A percentile compares a stretch with the other conserved stretches of the same genome.
phyloP scores from a whole-genome alignment of 2,329 filamentous ascomycete genomes.

The Colletotrichum tofieldiae region DNA sequence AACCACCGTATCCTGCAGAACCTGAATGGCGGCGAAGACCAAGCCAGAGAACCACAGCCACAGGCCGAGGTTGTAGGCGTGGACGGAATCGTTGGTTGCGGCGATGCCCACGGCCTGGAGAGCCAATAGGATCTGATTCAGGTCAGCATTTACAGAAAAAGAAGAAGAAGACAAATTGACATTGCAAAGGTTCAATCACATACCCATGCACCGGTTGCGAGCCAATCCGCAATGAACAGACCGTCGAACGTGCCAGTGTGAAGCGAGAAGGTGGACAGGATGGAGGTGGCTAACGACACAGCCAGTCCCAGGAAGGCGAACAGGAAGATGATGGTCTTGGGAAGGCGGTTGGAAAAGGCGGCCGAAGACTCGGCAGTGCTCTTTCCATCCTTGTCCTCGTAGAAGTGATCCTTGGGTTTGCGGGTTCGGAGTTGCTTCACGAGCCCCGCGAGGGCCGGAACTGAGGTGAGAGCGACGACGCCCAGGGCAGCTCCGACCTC shows the following conservation, averaged over 20 bases:
- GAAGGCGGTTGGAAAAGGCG: slow-evolving; percentile 73
- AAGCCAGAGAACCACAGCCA: slow-evolving; percentile 65
- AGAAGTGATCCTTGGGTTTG: slow-evolving; percentile 62
- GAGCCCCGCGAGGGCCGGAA: slow-evolving; percentile 56
- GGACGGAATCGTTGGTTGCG: slow-evolving; percentile 65
- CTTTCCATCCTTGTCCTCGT: slow-evolving; percentile 79
- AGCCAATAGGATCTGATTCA: slow-evolving; percentile 55
- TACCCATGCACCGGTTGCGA: slow-evolving; percentile 76
- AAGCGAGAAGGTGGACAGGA: slow-evolving; percentile 62
- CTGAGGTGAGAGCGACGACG: slow-evolving; percentile 54
- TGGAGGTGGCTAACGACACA: slow-evolving; percentile 69
- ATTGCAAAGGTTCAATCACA: slow-evolving; percentile 51
- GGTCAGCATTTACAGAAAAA: slow-evolving; percentile 14
- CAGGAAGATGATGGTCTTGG: slow-evolving; percentile 69
- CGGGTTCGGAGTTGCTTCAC: slow-evolving; percentile 54
- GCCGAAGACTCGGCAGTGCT: slow-evolving; percentile 75
- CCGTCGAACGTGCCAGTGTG: slow-evolving; percentile 49
- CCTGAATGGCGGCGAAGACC: slow-evolving; percentile 59
- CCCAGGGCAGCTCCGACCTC: slow-evolving; percentile 50
- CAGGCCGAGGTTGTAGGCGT: slow-evolving; percentile 68
- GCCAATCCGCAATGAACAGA: slow-evolving; percentile 70
- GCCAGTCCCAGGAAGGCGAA: slow-evolving; percentile 69
- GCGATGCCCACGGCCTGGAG: slow-evolving; percentile 67
- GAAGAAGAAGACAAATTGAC: too few species aligned
- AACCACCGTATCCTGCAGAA: slow-evolving; percentile 62